Conservation (phyloP, 1,139 yeast species). For the Magnusiomyces sp. region DNA sequence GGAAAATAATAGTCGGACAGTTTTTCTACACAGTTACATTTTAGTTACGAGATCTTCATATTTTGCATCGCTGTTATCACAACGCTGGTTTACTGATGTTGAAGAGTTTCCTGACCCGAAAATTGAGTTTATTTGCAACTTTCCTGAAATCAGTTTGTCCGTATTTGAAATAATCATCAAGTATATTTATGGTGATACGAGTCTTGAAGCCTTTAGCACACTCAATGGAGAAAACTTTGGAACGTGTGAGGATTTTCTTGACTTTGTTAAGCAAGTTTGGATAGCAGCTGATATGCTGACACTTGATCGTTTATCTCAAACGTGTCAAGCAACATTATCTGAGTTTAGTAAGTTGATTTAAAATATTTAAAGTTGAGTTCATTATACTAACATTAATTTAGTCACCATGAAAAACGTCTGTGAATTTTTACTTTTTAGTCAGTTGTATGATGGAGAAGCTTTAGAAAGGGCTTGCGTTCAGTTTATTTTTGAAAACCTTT, state of each 20-base stretch:
- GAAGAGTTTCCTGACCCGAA: conserved; percentile 7
- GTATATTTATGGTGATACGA: conserved; percentile 52
- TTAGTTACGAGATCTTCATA: conserved; percentile 51
- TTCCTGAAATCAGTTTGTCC: conserved; percentile 37
- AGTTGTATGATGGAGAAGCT: conserved; percentile 43
- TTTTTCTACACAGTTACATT: conserved; percentile 42
- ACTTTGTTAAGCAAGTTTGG: conserved; percentile 49
- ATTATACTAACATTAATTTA: no score
- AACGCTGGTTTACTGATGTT: conserved; percentile 40
- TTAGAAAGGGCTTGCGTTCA: conserved; percentile 55
- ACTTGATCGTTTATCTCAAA: conserved; percentile 48
- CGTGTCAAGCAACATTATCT: conserved; percentile 54
- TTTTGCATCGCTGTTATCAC: conserved; percentile 52
- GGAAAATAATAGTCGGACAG: no score
- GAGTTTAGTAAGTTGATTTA: conserved; percentile 36
- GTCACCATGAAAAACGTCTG: conserved; percentile 55
- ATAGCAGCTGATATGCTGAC: conserved; percentile 58
- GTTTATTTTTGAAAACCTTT: conserved; percentile 62
- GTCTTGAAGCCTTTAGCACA: conserved; percentile 38
- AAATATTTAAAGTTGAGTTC: background rate
- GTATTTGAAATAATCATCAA: conserved; percentile 47
- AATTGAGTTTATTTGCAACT: conserved; percentile 19
- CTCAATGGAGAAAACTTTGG: conserved; percentile 13
- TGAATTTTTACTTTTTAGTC: conserved; percentile 47
- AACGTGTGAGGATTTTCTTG: conserved; percentile 43